These are phyloP conservation scores for Tylopilus sp. DNA, from an alignment of 768 basidiomycete species.

Conservation along the genomic window DNA sequence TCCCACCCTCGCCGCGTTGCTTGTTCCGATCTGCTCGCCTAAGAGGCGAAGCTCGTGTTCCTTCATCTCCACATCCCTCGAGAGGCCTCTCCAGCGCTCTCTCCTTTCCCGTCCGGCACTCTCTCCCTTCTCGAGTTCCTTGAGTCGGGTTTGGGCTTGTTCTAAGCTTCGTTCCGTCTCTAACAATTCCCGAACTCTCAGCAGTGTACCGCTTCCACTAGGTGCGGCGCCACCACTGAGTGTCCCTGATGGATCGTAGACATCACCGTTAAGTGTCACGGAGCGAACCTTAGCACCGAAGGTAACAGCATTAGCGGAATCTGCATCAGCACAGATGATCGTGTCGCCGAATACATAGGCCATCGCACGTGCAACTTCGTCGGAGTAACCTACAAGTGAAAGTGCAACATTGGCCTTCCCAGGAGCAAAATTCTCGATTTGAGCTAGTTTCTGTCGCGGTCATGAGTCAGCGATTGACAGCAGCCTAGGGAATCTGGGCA, in stretches of 20 bases:
- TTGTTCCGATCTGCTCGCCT: slow-evolving; percentile 81
- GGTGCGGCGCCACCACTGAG: slow-evolving; percentile 90
- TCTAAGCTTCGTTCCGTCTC: slow-evolving; percentile 59
- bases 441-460: slow-evolving; percentile 64
- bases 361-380: slow-evolving; percentile 86
- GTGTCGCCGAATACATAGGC: slow-evolving; percentile 91
- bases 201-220: slow-evolving; percentile 63
- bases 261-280: slow-evolving; percentile 91
- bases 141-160: slow-evolving; percentile 46
- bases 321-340: slow-evolving; percentile 85
- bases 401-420: slow-evolving; percentile 84
- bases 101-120: slow-evolving; percentile 47
- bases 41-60: slow-evolving; percentile 80
- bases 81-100: slow-evolving; percentile 57
- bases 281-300: slow-evolving; percentile 72
- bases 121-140: slow-evolving; percentile 54
- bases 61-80: slow-evolving; percentile 81
- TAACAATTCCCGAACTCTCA: slow-evolving; percentile 81
- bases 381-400: slow-evolving; percentile 79
- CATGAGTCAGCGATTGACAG: not conserved
- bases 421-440: slow-evolving; percentile 67
- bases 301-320: slow-evolving; percentile 83
- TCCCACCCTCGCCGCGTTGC: slow-evolving; percentile 84
- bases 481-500: not conserved
- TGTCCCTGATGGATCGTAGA: slow-evolving; percentile 95